These are phyloP conservation scores for Excoecaria agallocha DNA, from an alignment of 345 rosid genomes.

Conservation along the genomic window DNA sequence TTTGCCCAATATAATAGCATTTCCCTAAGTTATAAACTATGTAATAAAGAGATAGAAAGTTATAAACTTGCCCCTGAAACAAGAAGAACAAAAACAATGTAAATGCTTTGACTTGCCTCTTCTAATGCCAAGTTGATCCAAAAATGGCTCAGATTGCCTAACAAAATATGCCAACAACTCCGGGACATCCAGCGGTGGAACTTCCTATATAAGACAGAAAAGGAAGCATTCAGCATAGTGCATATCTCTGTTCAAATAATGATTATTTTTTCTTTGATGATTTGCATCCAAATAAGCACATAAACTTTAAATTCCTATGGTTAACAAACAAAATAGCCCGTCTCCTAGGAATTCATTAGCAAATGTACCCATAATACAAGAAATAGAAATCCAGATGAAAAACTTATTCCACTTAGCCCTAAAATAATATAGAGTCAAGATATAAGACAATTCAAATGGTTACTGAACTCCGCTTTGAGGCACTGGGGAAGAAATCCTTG, in stretches of 20 bases:
- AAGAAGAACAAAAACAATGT: not conserved
- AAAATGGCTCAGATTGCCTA: conserved; percentile 81
- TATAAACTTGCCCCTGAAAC: not conserved
- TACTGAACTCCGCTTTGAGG: no score
- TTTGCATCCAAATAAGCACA: not conserved
- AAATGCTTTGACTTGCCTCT: conserved; percentile 43
- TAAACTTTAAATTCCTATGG: not conserved
- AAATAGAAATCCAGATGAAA: not conserved
- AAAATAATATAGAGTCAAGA: not conserved
- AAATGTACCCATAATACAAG: not conserved
- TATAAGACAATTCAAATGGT: no score
- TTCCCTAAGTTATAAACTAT: not conserved
- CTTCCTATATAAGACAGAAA: conserved; percentile 46
- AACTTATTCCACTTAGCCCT: no score
- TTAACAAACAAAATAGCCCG: not conserved
- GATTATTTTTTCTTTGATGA: no score
- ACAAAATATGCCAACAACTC: conserved; percentile 90
- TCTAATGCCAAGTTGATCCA: conserved; percentile 88
- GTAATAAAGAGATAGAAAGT: not conserved
- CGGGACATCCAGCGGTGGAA: conserved; percentile 77
- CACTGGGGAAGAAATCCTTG: no score
- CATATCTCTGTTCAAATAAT: no score
- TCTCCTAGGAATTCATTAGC: not conserved
- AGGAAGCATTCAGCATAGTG: conserved; percentile 14
- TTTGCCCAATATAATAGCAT: not conserved